Base-by-base conservation (phyloP, 139 green algal genomes). In the Eudorina sp. region DNA sequence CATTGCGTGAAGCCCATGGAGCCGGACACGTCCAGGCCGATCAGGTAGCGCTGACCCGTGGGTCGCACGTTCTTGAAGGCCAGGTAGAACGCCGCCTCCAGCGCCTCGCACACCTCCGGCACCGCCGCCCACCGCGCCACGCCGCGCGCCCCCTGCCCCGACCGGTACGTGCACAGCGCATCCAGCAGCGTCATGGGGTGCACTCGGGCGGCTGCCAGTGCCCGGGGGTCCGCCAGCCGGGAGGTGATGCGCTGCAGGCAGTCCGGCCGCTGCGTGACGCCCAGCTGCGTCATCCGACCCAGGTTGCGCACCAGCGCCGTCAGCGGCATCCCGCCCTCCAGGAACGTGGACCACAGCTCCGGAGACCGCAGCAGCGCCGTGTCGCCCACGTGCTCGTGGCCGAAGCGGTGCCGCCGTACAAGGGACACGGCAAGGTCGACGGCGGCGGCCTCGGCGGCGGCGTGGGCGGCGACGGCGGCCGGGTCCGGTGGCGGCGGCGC, bases 21-120 rank as follows among this genome's bases (percentile, higher is more conserved):
- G n/a, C 87, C 87, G 21, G 36, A 70, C 36, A 90, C 87, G 53
- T 90, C 87, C 41, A 90, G 51, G 8, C 87, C 87, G 0, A 70
- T 3, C 41, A 90, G 78, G 79, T 88, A 90, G 69, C 87, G 87
- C 68, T 76, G 40, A 60, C 87, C 87, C 53, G 78, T 88, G 78
- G 87, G 87, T n/a, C 19, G 21, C 78, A 88, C 66, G 55, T 83
- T 77, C 69, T 87, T 87, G 53, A 90, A 90, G 11, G 87, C 77
- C 41, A 76, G 51, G 79, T 90, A 90, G 79, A 90, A 90, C 14
- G 23, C 78, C 19, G 68, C 87, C 34, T 90, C 87, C 68, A 90
- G 78, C 8, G 78, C 87, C 11, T 51, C 53, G 7, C 1, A 0
- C 53, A 90, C 40, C 27, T 2, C 53, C 3, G 16, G 3, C 13